Conservation (phyloP, 2,329 filamentous ascomycete species). For the Leptodontidium sp. region DNA sequence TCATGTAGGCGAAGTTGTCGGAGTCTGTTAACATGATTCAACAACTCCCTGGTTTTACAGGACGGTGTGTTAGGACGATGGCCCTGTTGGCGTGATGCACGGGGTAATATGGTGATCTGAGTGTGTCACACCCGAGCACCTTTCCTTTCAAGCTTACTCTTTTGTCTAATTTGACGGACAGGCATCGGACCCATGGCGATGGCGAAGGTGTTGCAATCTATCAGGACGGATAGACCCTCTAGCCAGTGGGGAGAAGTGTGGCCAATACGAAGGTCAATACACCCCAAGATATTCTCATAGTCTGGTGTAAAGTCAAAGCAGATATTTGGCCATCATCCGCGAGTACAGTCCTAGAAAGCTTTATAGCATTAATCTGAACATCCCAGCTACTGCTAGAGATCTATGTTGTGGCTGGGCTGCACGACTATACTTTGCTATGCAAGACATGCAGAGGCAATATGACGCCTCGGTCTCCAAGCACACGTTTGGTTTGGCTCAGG, state of each 20-base stretch:
- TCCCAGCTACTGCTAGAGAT: background rate
- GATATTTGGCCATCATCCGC: background rate
- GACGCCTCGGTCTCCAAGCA: background rate
- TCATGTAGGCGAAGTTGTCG: constrained; percentile 11
- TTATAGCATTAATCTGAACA: background rate
- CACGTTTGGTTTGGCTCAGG: background rate
- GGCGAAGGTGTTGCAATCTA: background rate
- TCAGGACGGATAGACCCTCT: background rate
- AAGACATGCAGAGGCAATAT: background rate
- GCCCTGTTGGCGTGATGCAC: background rate
- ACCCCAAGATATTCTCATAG: background rate
- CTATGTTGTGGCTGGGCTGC: background rate
- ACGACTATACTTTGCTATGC: background rate
- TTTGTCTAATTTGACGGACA: background rate
- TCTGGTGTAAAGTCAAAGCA: background rate
- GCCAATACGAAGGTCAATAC: background rate
- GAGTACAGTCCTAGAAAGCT: background rate
- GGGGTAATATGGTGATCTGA: background rate
- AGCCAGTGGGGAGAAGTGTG: background rate
- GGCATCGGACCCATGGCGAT: background rate
- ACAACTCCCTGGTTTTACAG: background rate
- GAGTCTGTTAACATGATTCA: background rate
- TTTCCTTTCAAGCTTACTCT: background rate
- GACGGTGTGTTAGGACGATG: background rate
- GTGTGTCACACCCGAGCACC: background rate